Conservation (phyloP, 768 basidiomycete species). For the Chalciporus pseudorubinellus region DNA sequence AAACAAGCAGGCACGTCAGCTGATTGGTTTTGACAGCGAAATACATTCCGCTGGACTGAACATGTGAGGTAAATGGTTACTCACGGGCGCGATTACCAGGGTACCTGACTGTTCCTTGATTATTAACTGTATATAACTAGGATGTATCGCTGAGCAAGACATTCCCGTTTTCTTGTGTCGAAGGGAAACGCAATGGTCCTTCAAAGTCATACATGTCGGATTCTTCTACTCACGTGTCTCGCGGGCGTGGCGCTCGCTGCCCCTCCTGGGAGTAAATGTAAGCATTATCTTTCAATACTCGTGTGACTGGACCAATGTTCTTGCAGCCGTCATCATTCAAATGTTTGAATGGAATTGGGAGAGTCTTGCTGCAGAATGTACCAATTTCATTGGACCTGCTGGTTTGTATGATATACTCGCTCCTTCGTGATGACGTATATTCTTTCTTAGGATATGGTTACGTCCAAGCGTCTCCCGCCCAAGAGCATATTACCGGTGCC, state of each 20-base stretch:
- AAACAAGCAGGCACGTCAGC: not conserved
- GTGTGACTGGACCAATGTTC: too few species aligned
- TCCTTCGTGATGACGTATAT: constrained; percentile 38
- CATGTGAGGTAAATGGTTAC: not conserved
- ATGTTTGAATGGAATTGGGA: constrained; percentile 66
- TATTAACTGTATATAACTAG: not conserved
- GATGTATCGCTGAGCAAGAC: not conserved
- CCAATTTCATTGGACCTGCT: constrained; percentile 62
- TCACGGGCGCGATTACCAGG: not conserved
- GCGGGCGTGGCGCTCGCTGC: not conserved
- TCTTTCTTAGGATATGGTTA: not conserved
- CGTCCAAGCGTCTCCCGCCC: not conserved
- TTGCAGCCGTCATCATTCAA: constrained; percentile 52
- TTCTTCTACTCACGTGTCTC: not conserved
- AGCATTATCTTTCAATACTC: too few species aligned
- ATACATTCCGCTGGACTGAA: too few species aligned
- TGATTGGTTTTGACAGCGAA: not conserved
- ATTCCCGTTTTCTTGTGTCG: not conserved
- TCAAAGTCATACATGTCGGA: not conserved
- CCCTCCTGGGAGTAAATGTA: not conserved
- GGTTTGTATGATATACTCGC: constrained; percentile 30
- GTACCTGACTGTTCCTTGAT: not conserved
- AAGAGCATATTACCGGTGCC: constrained; percentile 53
- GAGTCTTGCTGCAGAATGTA: constrained; percentile 61
- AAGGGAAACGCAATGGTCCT: not conserved